Conservation (phyloP, 192 early-diverging fungal genomes). For the Oehlia diaphana region DNA sequence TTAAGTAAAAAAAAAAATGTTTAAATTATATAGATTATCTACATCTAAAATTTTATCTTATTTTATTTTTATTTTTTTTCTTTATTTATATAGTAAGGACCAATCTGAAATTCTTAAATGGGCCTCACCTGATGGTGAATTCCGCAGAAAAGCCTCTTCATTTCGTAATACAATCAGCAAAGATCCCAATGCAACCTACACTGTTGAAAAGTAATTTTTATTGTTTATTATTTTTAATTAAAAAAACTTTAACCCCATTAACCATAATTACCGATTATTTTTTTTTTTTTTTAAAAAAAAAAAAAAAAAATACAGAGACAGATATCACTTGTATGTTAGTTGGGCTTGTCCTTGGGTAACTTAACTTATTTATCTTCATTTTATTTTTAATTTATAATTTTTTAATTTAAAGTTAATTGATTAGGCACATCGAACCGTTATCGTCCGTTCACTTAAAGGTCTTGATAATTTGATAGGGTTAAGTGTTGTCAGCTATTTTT, state of each 20-base stretch:
- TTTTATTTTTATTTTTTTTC: neutral
- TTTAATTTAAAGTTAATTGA: neutral
- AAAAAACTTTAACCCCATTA: neutral
- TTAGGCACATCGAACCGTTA: slow-evolving; percentile 86
- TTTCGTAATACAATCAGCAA: slow-evolving; percentile 65
- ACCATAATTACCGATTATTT: neutral
- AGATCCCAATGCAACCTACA: slow-evolving; percentile 62
- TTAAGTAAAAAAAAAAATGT: neutral
- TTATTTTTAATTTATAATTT: neutral
- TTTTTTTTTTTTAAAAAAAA: neutral
- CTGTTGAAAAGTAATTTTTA: slow-evolving; percentile 64
- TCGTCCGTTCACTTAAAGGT: slow-evolving; percentile 89
- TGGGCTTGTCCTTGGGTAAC: slow-evolving; percentile 64
- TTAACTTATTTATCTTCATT: neutral
- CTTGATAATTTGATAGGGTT: slow-evolving; percentile 81
- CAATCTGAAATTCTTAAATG: slow-evolving; percentile 42
- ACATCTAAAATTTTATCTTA: neutral
- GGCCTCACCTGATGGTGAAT: slow-evolving; percentile 77
- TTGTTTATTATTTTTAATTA: neutral
- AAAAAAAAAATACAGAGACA: slow-evolving; percentile 37
- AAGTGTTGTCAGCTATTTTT: slow-evolving; percentile 82
- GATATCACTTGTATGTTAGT: slow-evolving; percentile 83
- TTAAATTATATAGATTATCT: neutral
- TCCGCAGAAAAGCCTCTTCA: slow-evolving; percentile 70
- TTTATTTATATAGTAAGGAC: neutral